Base-by-base conservation (phyloP, 108 stramenopile species). In the Nitzschia sp. region DNA sequence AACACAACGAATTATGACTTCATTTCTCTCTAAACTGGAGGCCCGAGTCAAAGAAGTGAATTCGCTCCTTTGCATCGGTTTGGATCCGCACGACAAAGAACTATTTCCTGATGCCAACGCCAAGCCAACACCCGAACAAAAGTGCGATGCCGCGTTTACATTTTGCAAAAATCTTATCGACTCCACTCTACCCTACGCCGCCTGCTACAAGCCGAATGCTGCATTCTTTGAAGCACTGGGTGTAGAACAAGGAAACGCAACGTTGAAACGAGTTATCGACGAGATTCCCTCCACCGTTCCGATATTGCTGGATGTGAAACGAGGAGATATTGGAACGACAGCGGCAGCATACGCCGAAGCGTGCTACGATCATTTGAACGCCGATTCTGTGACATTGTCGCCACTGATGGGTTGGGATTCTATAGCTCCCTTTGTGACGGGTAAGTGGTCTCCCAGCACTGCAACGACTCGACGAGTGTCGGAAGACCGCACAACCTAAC, bases 211-310 rank as follows among this genome's bases (percentile, higher is more conserved):
- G 78, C 99, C 99, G 5, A 99, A 99, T 70, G 90, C 94, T 35
- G 99, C 99, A 2, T 99, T 99, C 74, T 99, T 99, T 70, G 99
- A 99, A 78, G 93, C 95, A 23, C 69, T 95, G 18, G 98, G 98
- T 8, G 64, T 69, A 29, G 77, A 85, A 6, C 65, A 66, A 28
- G 98, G 97, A n/a, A 61, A 70, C 47, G 67, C 58, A 4, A 93
- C 93, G 13, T 71, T 98, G 51, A 64, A 78, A 49, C 76, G 90
- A 26, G 94, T 99, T 6, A 70, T 97, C 2, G 60, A 74, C 17
- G 68, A 70, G 13, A 82, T 91, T 51, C 93, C 82, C 17, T 36
- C 66, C 28, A 89, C 86, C 19, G 81, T 95, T 29, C 97, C 97
- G 2, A 82, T 97, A 5, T 66, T 99, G 59, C 78, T 99, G 42